A percentile compares a stretch with the other conserved stretches of the same genome.
phyloP scores from a whole-genome alignment of 208 protist genomes.

The Naegleria fowleri region DNA sequence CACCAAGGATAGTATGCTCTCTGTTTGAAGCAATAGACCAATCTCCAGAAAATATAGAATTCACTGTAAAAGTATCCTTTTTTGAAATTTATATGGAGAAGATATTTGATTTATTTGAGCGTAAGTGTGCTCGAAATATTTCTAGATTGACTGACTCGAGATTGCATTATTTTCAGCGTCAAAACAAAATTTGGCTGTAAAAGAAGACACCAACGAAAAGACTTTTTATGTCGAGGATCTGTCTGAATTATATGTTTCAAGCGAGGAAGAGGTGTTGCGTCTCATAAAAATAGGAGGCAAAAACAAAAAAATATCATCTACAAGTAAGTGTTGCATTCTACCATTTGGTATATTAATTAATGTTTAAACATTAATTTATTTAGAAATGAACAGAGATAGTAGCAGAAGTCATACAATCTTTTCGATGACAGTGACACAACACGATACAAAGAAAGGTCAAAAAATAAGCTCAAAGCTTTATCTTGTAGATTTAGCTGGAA shows the following conservation, averaged over 20 bases:
- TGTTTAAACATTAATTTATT: slow-evolving; percentile 40
- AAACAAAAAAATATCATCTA: slow-evolving; percentile 2
- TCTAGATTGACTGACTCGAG: no score
- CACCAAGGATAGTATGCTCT: slow-evolving; percentile 75
- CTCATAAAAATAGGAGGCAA: slow-evolving; percentile 41
- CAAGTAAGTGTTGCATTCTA: not conserved
- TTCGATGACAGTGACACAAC: slow-evolving; percentile 50
- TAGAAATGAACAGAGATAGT: slow-evolving; percentile 68
- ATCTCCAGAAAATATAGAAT: slow-evolving; percentile 64
- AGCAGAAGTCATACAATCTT: slow-evolving; percentile 75
- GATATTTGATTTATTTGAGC: slow-evolving; percentile 81
- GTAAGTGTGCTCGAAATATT: slow-evolving; percentile 43
- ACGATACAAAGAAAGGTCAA: not conserved
- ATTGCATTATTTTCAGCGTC: slow-evolving; percentile 55
- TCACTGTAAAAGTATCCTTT: slow-evolving; percentile 85
- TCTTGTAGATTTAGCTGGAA: slow-evolving; percentile 29
- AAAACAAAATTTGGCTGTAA: slow-evolving; percentile 31
- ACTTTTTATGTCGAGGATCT: slow-evolving; percentile 77
- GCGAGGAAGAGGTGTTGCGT: slow-evolving; percentile 67
- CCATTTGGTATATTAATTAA: not conserved
- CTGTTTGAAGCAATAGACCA: slow-evolving; percentile 74
- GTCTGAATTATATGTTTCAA: slow-evolving; percentile 68
- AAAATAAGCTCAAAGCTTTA: not conserved
- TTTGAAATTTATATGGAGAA: slow-evolving; percentile 96
- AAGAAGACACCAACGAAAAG: slow-evolving; percentile 51